Evolutionary conservation across 2,329 filamentous ascomycete genomes (phyloP).

Genomic region (Sordariomycetes sp.): DNA sequence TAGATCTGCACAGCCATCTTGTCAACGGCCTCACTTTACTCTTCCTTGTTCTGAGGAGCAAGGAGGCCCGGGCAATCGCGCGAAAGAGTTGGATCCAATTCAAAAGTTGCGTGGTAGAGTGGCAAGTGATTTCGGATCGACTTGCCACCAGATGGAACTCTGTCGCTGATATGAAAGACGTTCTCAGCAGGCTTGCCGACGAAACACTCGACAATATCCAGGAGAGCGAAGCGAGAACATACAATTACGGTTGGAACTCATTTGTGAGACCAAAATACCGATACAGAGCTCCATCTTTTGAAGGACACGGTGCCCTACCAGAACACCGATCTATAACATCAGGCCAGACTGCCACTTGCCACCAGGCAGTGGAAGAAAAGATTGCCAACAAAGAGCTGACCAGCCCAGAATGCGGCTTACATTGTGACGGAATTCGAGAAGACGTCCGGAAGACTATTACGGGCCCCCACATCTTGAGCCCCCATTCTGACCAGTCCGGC

Average conservation of each 20-base stretch:
- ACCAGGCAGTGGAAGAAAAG: too few relatives aligned
- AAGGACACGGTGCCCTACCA: too few relatives aligned
- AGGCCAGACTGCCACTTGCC: too few relatives aligned
- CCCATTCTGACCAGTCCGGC: neutral
- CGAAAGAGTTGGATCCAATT: conserved; percentile 11
- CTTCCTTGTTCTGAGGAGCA: conserved; percentile 9
- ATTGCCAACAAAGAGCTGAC: too few relatives aligned
- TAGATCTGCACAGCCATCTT: conserved; percentile 13
- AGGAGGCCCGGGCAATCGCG: conserved; percentile 4
- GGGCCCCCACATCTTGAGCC: neutral
- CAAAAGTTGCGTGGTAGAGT: conserved; percentile 13
- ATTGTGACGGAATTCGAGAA: too few relatives aligned
- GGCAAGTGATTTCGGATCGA: conserved; percentile 9
- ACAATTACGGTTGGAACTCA: neutral
- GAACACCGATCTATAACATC: too few relatives aligned
- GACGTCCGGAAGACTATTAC: too few relatives aligned
- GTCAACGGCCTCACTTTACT: conserved; percentile 14
- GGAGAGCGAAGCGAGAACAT: conserved; percentile 4
- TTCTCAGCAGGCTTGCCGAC: conserved; percentile 7
- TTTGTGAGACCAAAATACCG: neutral
- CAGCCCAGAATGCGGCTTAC: too few relatives aligned
- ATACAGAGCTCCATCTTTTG: neutral
- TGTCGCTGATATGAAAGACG: conserved; percentile 6
- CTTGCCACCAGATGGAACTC: conserved; percentile 10
- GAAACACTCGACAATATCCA: conserved; percentile 7